Conservation (phyloP, 1,284 basidiomycete species). For the Tylopilus orsonianus region DNA sequence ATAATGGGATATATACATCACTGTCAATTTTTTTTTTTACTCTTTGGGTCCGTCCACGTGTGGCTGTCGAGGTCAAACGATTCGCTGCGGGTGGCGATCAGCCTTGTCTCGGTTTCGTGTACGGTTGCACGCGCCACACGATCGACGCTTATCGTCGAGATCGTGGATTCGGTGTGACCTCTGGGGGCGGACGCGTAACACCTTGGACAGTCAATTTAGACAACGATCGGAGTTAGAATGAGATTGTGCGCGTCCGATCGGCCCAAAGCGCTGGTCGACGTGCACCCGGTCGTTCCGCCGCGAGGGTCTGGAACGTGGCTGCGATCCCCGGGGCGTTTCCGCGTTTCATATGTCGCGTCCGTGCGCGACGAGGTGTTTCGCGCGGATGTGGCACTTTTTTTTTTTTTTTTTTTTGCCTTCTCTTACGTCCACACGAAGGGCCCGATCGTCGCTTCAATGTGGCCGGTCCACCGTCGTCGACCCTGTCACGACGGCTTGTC, state of each 20-base stretch:
- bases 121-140: neutral
- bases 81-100: neutral
- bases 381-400: too few species aligned
- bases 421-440: too few species aligned
- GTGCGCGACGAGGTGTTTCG: too few species aligned
- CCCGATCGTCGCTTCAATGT: too few species aligned
- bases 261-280: too few species aligned
- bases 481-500: slow-evolving; percentile 14
- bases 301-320: too few species aligned
- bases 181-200: neutral
- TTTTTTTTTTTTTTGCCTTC: too few species aligned
- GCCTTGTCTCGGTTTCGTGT: slow-evolving; percentile 10
- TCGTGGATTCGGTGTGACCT: neutral
- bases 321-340: too few species aligned
- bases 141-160: neutral
- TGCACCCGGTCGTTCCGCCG: too few species aligned
- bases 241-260: slow-evolving; percentile 1
- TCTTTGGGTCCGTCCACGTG: too few species aligned
- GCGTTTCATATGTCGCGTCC: too few species aligned
- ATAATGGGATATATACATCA: slow-evolving; percentile 19
- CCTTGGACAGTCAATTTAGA: neutral
- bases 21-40: neutral
- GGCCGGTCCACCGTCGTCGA: too few species aligned
- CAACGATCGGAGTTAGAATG: slow-evolving; percentile 12
- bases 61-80: slow-evolving; percentile 3